Conservation (phyloP, 2,329 filamentous ascomycete species). For the Peltaster fructicola region DNA sequence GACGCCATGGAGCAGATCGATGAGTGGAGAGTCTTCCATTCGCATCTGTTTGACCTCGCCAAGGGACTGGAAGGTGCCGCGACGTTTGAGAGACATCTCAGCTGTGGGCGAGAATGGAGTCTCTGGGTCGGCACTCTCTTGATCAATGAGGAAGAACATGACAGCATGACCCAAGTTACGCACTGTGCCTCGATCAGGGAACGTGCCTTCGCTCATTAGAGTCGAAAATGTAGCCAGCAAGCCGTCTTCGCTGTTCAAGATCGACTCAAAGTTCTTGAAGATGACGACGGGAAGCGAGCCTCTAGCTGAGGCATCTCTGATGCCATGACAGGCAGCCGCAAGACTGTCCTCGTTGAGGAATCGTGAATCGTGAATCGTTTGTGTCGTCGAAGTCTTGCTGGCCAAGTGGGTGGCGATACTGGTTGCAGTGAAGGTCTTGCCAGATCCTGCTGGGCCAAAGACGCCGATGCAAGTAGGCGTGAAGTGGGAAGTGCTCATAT, state of each 20-base stretch:
- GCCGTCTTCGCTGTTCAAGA: conserved; percentile 11
- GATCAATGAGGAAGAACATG: conserved; percentile 17
- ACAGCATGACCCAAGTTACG: conserved; percentile 13
- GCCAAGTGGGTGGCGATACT: conserved; percentile 14
- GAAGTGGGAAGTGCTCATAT: conserved; percentile 8
- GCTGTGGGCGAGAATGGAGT: conserved; percentile 10
- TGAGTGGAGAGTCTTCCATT: conserved; percentile 13
- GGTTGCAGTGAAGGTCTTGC: conserved; percentile 17
- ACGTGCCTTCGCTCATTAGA: conserved; percentile 16
- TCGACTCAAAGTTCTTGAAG: conserved; percentile 17
- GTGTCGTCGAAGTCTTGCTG: conserved; percentile 8
- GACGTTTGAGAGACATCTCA: conserved; percentile 6
- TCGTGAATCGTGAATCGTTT: conserved; percentile 14
- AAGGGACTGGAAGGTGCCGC: conserved; percentile 3
- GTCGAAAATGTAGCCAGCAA: conserved; percentile 14
- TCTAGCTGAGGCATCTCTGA: conserved; percentile 14
- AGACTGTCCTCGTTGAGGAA: conserved; percentile 14
- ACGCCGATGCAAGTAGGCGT: conserved; percentile 17
- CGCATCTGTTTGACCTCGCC: conserved; percentile 4
- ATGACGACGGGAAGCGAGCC: conserved; percentile 13
- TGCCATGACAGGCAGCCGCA: conserved; percentile 14
- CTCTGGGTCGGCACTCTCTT: conserved; percentile 11
- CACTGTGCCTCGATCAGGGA: conserved; percentile 14
- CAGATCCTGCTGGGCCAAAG: conserved; percentile 14
- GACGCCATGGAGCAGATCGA: conserved; percentile 18